Percentiles rank a stretch among this genome's conserved stretches.
Evolutionary conservation across 2,329 filamentous ascomycete species (phyloP).

Genomic region (Aureobasidium vineae): DNA sequence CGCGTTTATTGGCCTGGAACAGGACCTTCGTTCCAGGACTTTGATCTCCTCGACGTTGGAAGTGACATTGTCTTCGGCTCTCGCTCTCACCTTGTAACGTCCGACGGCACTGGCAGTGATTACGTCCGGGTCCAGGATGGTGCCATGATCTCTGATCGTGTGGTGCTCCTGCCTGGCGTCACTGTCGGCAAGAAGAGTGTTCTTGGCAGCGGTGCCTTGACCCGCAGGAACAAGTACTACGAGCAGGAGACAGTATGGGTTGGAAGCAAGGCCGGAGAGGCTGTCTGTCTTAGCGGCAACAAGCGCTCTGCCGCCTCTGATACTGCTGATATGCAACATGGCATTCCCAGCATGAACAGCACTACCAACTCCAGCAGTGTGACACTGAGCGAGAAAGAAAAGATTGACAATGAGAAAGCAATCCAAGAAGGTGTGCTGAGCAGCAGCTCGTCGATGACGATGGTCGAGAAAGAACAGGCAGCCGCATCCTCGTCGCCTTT

Average conservation of each 20-base stretch:
- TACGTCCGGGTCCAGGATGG: slow-evolving; percentile 49
- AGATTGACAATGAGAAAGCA: slow-evolving; percentile 5
- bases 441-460: slow-evolving; percentile 24
- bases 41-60: slow-evolving; percentile 56
- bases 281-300: slow-evolving; percentile 44
- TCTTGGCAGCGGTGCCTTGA: slow-evolving; percentile 56
- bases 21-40: slow-evolving; percentile 55
- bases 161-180: slow-evolving; percentile 54
- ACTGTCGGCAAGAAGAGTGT: slow-evolving; percentile 51
- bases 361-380: slow-evolving; percentile 21
- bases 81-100: slow-evolving; percentile 54
- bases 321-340: neutral
- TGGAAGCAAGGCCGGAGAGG: slow-evolving; percentile 53
- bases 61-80: slow-evolving; percentile 62
- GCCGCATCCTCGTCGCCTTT: slow-evolving; percentile 47
- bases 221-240: slow-evolving; percentile 49
- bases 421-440: slow-evolving; percentile 3
- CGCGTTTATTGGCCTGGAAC: slow-evolving; percentile 60
- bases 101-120: slow-evolving; percentile 53
- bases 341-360: slow-evolving; percentile 3
- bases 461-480: slow-evolving; percentile 8
- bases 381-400: slow-evolving; percentile 15
- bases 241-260: slow-evolving; percentile 51
- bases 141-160: slow-evolving; percentile 59
- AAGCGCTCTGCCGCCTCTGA: slow-evolving; percentile 19